Percentiles rank a stretch among this genome's conserved stretches.
Conservation (phyloP, 352 stramenopile species). For the Blastocystis sp. region DNA sequence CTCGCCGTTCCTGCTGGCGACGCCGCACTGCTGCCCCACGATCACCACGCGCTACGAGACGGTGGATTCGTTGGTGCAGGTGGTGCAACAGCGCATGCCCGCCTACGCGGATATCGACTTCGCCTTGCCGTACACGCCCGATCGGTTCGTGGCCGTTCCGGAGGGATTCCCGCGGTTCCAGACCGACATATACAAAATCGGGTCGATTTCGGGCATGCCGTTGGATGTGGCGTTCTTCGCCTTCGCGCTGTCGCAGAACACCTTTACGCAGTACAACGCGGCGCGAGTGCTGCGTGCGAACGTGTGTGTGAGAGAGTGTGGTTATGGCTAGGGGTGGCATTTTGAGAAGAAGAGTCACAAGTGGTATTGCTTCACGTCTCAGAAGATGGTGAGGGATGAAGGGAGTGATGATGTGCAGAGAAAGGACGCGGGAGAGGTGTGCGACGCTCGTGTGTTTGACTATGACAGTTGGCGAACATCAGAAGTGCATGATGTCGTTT, state of each 20-base stretch:
- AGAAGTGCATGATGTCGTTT: background rate
- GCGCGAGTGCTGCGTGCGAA: conserved; percentile 4
- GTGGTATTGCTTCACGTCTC: conserved; percentile 16
- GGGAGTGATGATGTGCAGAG: background rate
- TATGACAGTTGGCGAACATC: conserved; percentile 31
- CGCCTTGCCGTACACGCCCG: background rate
- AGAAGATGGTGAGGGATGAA: background rate
- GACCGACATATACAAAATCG: background rate
- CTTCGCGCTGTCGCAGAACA: conserved; percentile 45
- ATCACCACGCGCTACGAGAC: background rate
- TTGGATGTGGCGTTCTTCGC: conserved; percentile 42
- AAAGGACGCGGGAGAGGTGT: conserved; percentile 35
- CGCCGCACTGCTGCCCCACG: background rate
- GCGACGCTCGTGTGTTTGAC: conserved; percentile 33
- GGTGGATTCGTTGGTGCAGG: background rate
- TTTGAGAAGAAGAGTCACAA: conserved; percentile 7
- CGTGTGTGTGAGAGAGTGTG: background rate
- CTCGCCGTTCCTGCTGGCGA: background rate
- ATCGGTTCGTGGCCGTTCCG: background rate
- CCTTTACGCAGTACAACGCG: conserved; percentile 13
- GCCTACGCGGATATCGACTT: background rate
- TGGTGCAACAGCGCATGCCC: background rate
- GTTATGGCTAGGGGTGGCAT: too few species aligned
- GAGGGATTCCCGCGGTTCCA: conserved; percentile 27
- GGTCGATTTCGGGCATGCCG: background rate